phyloP scores from a whole-genome alignment of 805 yeast genomes.

The Lachancea waltii region DNA sequence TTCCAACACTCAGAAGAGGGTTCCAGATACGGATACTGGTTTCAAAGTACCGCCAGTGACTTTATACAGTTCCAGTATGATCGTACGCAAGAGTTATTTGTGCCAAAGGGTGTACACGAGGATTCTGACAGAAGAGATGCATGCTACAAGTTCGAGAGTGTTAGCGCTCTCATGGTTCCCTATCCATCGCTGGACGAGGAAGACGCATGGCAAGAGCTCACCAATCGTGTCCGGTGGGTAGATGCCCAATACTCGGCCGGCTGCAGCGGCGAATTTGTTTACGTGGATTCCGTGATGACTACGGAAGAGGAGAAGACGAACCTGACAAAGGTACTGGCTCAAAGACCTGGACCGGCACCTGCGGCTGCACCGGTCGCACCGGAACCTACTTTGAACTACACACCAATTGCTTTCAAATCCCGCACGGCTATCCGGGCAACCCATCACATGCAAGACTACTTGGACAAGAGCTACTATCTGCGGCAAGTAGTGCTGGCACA shows the following conservation, averaged over 20 bases:
- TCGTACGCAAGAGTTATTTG: slow-evolving; percentile 14
- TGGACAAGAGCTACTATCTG: slow-evolving; percentile 60
- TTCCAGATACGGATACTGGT: slow-evolving; percentile 31
- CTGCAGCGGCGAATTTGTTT: slow-evolving; percentile 9
- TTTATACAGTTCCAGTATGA: slow-evolving; percentile 15
- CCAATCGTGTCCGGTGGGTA: slow-evolving; percentile 14
- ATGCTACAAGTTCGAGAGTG: slow-evolving; percentile 4
- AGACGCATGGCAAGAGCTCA: slow-evolving; percentile 17
- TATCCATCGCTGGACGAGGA: slow-evolving; percentile 21
- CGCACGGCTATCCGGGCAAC: slow-evolving; percentile 26
- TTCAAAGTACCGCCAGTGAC: slow-evolving; percentile 10
- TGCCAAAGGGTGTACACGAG: slow-evolving; percentile 2
- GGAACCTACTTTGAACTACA: slow-evolving; percentile 18
- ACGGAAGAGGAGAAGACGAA: slow-evolving; percentile 21
- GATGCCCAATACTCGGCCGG: slow-evolving; percentile 10
- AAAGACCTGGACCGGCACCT: too few species aligned
- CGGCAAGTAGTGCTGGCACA: slow-evolving; percentile 28
- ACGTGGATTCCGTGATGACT: slow-evolving; percentile 29
- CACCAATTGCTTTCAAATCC: slow-evolving; percentile 26
- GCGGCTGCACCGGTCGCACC: slow-evolving; percentile 2
- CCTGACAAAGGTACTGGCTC: slow-evolving; percentile 13
- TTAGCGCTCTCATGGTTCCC: slow-evolving; percentile 15
- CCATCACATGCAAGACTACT: slow-evolving; percentile 43
- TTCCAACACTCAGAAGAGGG: slow-evolving; percentile 17
- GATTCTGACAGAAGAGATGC: slow-evolving; percentile 2